Evolutionary conservation across 192 early-diverging fungal genomes (phyloP).

Genomic region (Gigaspora rosea): DNA sequence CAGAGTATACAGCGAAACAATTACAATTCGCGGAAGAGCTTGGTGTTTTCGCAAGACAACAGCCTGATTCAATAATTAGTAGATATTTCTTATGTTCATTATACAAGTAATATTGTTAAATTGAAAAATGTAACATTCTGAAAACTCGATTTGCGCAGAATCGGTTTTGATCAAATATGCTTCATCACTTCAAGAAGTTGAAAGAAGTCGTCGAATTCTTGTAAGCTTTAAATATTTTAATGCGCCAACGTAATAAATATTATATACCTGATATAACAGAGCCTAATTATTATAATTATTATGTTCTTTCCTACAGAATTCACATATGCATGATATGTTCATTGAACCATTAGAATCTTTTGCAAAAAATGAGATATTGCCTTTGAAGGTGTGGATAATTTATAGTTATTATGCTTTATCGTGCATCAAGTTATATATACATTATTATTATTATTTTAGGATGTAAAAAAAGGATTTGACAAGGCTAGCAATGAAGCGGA

Average conservation of each 20-base stretch:
- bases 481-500: slow-evolving; percentile 64
- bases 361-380: slow-evolving; percentile 53
- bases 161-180: slow-evolving; percentile 56
- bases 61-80: slow-evolving; percentile 51
- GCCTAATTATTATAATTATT: not conserved
- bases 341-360: slow-evolving; percentile 69
- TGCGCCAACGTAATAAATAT: too few species aligned
- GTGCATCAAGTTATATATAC: too few species aligned
- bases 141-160: slow-evolving; percentile 31
- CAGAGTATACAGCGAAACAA: slow-evolving; percentile 56
- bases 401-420: not conserved
- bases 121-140: not conserved
- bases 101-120: too few species aligned
- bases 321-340: slow-evolving; percentile 70
- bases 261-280: too few species aligned
- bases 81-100: not conserved
- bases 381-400: slow-evolving; percentile 56
- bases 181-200: slow-evolving; percentile 56
- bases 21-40: slow-evolving; percentile 57
- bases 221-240: slow-evolving; percentile 6
- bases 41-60: slow-evolving; percentile 49
- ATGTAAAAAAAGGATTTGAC: slow-evolving; percentile 61
- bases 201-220: slow-evolving; percentile 54
- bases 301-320: slow-evolving; percentile 41
- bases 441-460: too few species aligned